A percentile compares a stretch with the other conserved stretches of the same genome.
Evolutionary conservation across 2,329 filamentous ascomycete species (phyloP).

Genomic region (Sporothrix protearum): DNA sequence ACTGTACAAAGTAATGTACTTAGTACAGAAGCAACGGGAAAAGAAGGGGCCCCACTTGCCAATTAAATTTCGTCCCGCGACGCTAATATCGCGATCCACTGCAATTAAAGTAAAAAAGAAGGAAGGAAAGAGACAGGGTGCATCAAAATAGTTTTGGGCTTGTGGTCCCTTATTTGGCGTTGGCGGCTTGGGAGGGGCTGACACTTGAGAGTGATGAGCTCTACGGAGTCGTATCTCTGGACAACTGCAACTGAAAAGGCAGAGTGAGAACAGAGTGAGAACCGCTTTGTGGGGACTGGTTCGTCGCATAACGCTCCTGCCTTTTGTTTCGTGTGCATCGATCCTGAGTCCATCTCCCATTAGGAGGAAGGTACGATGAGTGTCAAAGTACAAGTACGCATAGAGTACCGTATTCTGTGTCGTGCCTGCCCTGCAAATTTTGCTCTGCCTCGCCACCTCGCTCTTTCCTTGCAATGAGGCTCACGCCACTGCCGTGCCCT

Average conservation of each 20-base stretch:
- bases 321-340: conserved; percentile 7
- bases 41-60: conserved; percentile 21
- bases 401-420: neutral
- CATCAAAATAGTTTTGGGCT: neutral
- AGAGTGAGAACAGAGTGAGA: neutral
- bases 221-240: neutral
- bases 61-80: conserved; percentile 30
- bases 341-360: neutral
- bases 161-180: conserved; percentile 11
- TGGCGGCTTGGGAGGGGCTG: neutral
- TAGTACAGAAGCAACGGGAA: conserved; percentile 24
- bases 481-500: conserved; percentile 6
- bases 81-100: conserved; percentile 29
- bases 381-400: too few species aligned
- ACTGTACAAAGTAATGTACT: too few species aligned
- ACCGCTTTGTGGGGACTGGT: neutral
- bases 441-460: neutral
- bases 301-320: neutral
- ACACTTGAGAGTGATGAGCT: neutral
- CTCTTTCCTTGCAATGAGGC: neutral
- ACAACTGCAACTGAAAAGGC: too few species aligned
- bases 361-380: neutral
- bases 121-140: conserved; percentile 1
- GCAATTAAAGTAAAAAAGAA: conserved; percentile 27
- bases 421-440: neutral